Base-by-base conservation (phyloP, 2,329 filamentous ascomycete species). In the Phaeosphaeriaceae sp. region DNA sequence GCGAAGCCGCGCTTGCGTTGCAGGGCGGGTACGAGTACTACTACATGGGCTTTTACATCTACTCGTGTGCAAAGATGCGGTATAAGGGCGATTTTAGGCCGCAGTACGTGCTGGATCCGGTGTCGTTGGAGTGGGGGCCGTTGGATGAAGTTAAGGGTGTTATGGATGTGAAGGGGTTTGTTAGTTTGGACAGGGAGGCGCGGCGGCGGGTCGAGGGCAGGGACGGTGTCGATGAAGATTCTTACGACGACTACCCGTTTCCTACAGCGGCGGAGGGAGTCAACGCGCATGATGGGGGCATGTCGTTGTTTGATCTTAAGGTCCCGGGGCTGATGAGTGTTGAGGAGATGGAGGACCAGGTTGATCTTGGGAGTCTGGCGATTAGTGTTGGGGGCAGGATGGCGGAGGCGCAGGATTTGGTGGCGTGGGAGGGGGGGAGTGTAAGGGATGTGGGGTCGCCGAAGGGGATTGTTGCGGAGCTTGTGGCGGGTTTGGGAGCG, bases 11-110 rank as follows among this genome's bases (percentile, higher is more conserved):
- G 0, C 71, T 94, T 21, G 87, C 89, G 0, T 74, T 80, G 2
- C 89, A 93, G 64, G 78, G 77, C 5, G 86, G 83, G 0, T 92
- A 92, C 61, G 76, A 81, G 35, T 91, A 84, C 79, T 94, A 90
- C 82, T 94, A 93, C 73, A 87, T 87, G 85, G 85, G 90, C 5
- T 93, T 86, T 71, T 94, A 93, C 63, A 93, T 94, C 50, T 89
- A 92, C 69, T 85, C 77, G 46, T 93, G 89, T 63, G 79, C 83
- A 44, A 94, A 94, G 76, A 93, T 94, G 90, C 80, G 81, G 60
- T 94, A 94, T 77, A 94, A 94, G 76, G 87, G 86, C 49, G 87
- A 92, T 65, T 94, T 89, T 68, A 78, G 80, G 9, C 89, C 89
- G 1, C 88, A 91, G 65, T 83, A 87, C 63, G 81, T 94, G 9